Conservation (phyloP, 2,329 filamentous ascomycete genomes). For the Botryotinia convoluta region DNA sequence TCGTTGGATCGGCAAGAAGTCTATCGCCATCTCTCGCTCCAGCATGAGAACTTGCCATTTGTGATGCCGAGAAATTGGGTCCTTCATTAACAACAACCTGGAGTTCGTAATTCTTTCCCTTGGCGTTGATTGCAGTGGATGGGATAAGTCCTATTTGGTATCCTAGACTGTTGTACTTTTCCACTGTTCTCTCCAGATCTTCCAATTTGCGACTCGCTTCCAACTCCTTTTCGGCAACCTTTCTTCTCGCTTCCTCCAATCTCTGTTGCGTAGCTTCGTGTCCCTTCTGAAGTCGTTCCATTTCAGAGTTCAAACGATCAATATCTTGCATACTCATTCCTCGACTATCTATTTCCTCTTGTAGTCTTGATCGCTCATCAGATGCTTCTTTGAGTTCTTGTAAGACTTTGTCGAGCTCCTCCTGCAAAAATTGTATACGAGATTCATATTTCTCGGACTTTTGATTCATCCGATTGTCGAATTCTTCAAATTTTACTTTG, state of each 20-base stretch:
- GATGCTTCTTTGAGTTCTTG: slow-evolving; percentile 76
- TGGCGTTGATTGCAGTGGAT: slow-evolving; percentile 77
- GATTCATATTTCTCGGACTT: slow-evolving; percentile 87
- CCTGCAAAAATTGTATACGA: slow-evolving; percentile 76
- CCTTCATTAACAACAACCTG: slow-evolving; percentile 75
- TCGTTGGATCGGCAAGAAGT: slow-evolving; percentile 75
- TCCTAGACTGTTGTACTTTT: slow-evolving; percentile 88
- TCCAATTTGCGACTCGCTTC: slow-evolving; percentile 84
- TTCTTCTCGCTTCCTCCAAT: slow-evolving; percentile 81
- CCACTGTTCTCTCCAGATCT: slow-evolving; percentile 85
- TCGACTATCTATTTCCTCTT: slow-evolving; percentile 84
- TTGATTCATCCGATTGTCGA: slow-evolving; percentile 79
- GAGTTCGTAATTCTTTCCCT: slow-evolving; percentile 81
- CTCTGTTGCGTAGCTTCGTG: slow-evolving; percentile 73
- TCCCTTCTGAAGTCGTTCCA: slow-evolving; percentile 86
- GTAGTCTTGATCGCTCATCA: slow-evolving; percentile 74
- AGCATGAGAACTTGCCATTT: slow-evolving; percentile 41
- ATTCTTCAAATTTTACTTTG: slow-evolving; percentile 90
- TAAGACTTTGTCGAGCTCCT: slow-evolving; percentile 77
- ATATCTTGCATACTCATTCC: slow-evolving; percentile 98
- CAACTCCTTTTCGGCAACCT: slow-evolving; percentile 80
- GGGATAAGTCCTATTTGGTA: slow-evolving; percentile 94
- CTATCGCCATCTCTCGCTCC: slow-evolving; percentile 61
- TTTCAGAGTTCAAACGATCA: slow-evolving; percentile 95
- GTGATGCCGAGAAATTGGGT: slow-evolving; percentile 70